Conservation (phyloP, 106 monocot genomes). For the Dactylorhiza incarnata region DNA sequence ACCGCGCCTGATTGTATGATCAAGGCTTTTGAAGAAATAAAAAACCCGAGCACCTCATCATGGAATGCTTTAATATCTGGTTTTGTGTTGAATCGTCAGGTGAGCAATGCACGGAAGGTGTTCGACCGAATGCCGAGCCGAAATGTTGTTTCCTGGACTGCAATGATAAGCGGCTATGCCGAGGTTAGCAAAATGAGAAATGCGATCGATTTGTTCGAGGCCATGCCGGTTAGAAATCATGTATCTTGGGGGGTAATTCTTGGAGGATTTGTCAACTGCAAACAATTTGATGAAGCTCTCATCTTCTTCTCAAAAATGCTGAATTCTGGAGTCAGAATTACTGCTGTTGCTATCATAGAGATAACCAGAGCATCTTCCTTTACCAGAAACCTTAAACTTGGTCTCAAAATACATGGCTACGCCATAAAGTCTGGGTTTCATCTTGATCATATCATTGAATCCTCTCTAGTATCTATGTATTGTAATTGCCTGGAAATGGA, state of each 20-base stretch:
- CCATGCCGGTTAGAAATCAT: constrained; percentile 38
- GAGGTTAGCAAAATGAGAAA: constrained; percentile 10
- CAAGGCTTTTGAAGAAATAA: constrained; percentile 26
- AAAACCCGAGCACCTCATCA: constrained; percentile 15
- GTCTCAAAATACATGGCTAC: constrained; percentile 40
- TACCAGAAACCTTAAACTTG: constrained; percentile 18
- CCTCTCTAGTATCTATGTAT: constrained; percentile 43
- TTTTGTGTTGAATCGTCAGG: constrained; percentile 19
- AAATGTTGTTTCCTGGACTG: constrained; percentile 67
- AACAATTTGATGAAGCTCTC: constrained; percentile 33
- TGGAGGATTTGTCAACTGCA: constrained; percentile 41
- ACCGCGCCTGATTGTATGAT: constrained; percentile 22
- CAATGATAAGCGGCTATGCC: constrained; percentile 40
- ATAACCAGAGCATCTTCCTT: constrained; percentile 33
- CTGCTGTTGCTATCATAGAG: constrained; percentile 12
- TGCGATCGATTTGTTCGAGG: constrained; percentile 33
- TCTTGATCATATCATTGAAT: constrained; percentile 25
- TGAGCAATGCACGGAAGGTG: constrained; percentile 30
- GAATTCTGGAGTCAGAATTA: constrained; percentile 13
- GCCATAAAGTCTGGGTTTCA: constrained; percentile 44
- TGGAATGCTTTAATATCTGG: constrained; percentile 63
- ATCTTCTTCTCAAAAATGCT: constrained; percentile 34
- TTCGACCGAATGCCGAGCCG: constrained; percentile 43
- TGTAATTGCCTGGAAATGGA: constrained; percentile 22
- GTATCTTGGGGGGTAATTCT: constrained; percentile 61